phyloP scores from a whole-genome alignment of 2,329 filamentous ascomycete genomes.

The Exophiala bonariae region DNA sequence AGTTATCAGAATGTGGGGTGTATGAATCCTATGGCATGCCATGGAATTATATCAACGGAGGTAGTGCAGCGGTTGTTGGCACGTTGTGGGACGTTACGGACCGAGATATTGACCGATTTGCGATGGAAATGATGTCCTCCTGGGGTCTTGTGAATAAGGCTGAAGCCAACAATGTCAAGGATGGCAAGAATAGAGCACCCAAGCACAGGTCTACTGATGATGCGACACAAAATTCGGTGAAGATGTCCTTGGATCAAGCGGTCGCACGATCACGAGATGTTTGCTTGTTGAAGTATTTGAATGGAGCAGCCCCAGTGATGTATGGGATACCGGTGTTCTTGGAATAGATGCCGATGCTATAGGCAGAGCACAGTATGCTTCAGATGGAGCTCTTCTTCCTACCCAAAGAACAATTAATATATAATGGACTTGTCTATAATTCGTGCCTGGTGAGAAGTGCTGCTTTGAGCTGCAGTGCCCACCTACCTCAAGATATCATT shows the following conservation, averaged over 20 bases:
- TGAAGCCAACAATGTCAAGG: slow-evolving; percentile 24
- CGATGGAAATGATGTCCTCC: slow-evolving; percentile 72
- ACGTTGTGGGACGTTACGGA: slow-evolving; percentile 99
- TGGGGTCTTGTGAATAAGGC: slow-evolving; percentile 73
- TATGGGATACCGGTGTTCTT: slow-evolving; percentile 95
- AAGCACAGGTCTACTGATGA: slow-evolving; percentile 28
- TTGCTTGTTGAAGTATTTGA: slow-evolving; percentile 89
- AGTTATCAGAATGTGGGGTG: slow-evolving; percentile 75
- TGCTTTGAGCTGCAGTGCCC: no score
- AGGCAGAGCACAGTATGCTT: no score
- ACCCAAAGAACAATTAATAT: no score
- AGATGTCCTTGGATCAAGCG: slow-evolving; percentile 72
- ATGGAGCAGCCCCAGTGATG: slow-evolving; percentile 88
- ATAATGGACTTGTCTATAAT: no score
- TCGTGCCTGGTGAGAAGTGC: no score
- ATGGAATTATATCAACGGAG: slow-evolving; percentile 87
- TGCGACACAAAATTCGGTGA: slow-evolving; percentile 33
- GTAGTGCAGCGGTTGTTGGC: slow-evolving; percentile 80
- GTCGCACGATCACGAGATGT: slow-evolving; percentile 71
- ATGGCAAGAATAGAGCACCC: slow-evolving; percentile 32
- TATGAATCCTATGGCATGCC: slow-evolving; percentile 91
- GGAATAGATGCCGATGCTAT: slow-evolving; percentile 7
- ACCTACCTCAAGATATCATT: no score
- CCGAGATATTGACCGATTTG: slow-evolving; percentile 93
- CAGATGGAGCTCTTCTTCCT: neutral